Evolutionary conservation across 495 filamentous ascomycete genomes (phyloP).

Genomic region (Xylaria telfairii): DNA sequence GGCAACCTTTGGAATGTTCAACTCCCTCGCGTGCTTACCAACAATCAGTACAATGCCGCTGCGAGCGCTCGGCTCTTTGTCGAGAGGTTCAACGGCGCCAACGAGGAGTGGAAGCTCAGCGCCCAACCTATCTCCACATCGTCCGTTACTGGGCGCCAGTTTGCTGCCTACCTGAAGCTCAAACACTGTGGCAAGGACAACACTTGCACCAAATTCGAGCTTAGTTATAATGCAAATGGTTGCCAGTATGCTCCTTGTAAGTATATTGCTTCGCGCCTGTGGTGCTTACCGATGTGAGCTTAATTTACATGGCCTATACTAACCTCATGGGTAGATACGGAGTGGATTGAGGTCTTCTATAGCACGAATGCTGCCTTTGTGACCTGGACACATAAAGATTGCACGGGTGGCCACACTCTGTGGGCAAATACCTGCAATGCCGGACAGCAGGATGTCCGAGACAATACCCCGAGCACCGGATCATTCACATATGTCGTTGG

Average conservation of each 20-base stretch:
- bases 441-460: not conserved
- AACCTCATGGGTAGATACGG: not conserved
- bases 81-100: not conserved
- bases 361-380: constrained; percentile 9
- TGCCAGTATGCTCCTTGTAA: constrained; percentile 8
- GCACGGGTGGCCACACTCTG: not conserved
- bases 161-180: constrained; percentile 5
- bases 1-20: not conserved
- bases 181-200: constrained; percentile 2
- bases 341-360: constrained; percentile 9
- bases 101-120: not conserved
- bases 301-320: not conserved
- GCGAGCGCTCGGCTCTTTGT: not conserved
- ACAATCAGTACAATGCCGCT: constrained; percentile 6
- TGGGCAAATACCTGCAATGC: constrained; percentile 10
- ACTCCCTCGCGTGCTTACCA: constrained; percentile 2
- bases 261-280: not conserved
- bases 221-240: constrained; percentile 1
- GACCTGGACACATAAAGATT: not conserved
- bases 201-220: constrained; percentile 12
- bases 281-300: not conserved
- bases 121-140: not conserved
- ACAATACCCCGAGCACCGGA: not conserved
- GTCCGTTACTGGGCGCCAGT: not conserved
- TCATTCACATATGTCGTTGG: constrained; percentile 10